Evolutionary conservation across 768 basidiomycete genomes (phyloP), one percentile per base, ranked within the genome.

Genomic region (Kwoniella europaea): DNA sequence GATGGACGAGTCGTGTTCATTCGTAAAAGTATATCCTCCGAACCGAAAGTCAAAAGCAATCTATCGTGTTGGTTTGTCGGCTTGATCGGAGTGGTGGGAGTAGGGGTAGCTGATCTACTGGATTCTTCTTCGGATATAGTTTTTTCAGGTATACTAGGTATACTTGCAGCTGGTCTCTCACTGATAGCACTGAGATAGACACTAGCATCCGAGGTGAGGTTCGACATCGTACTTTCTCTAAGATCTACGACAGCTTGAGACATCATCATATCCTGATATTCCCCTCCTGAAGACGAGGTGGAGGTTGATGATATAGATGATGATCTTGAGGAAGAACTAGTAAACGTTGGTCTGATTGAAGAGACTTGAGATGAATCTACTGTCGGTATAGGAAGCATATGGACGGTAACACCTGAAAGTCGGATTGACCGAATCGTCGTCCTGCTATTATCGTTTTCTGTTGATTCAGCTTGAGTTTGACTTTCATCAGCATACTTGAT

Each of bases 21-120:
- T 55, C 85, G 85, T 57, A 92, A 71, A 3, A 87, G 79, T 60
- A 93, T 85, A 20, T 92, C 88, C 41, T 90, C 88, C 15, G 86
- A 79, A 18, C 90, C 89, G 63, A 92, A 86, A 6, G 89, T 90
- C 15, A 92, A 66, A 10, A 93, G 72, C 20, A 74, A 18, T 7
- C 65, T 62, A 29, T 67, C 71, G 1, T 35, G n/a, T 12, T 13
- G 63, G 58, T 15, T 9, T 22, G 35, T 35, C 35, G 35, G 35
- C n/a, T 29, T 66, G 5, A 29, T 18, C 10, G 20, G 43, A 4
- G 42, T 66, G 0, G 65, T 22, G 9, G 72, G 65, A 18, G 75
- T 77, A 4, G 74, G 78, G 0, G 78, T 77, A 16, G 69, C 50
- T 42, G 76, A 77, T 43, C 79, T 46, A 58, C 60, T 70, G 4